Percentiles rank a stretch among this genome's conserved stretches.
phyloP scores from a whole-genome alignment of 1,284 basidiomycete genomes.

The Austroboletus novae-zelandiae region DNA sequence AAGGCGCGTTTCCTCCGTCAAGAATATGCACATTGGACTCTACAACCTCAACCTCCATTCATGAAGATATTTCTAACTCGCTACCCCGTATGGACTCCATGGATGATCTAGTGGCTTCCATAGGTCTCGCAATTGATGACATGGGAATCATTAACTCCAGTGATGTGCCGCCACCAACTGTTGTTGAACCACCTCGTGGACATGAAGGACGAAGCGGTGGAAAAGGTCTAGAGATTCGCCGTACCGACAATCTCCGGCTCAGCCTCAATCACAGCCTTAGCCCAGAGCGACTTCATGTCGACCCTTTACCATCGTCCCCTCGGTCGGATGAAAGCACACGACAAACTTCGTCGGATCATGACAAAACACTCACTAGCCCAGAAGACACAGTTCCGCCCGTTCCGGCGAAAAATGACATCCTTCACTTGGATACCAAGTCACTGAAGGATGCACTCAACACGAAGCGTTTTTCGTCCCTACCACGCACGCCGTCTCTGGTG shows the following conservation, averaged over 20 bases:
- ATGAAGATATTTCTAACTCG: conserved; percentile 11
- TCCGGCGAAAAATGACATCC: conserved; percentile 29
- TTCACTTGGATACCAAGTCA: conserved; percentile 22
- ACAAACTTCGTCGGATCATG: conserved; percentile 18
- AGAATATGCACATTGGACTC: conserved; percentile 37
- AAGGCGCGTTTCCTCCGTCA: conserved; percentile 66
- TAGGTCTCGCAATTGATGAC: conserved; percentile 36
- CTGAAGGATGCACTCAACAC: conserved; percentile 34
- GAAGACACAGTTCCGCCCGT: conserved; percentile 31
- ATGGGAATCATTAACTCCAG: conserved; percentile 35
- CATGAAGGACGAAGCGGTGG: conserved; percentile 22
- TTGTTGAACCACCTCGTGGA: conserved; percentile 38
- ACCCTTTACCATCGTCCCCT: conserved; percentile 15
- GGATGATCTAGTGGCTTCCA: conserved; percentile 34
- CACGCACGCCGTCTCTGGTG: conserved; percentile 52
- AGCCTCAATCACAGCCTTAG: conserved; percentile 6
- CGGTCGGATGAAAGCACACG: conserved; percentile 20
- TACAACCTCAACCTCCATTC: conserved; percentile 18
- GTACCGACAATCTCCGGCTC: conserved; percentile 18
- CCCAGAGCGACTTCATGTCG: conserved; percentile 12
- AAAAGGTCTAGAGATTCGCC: conserved; percentile 34
- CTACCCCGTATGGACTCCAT: conserved; percentile 30
- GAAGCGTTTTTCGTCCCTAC: conserved; percentile 61
- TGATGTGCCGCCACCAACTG: conserved; percentile 38
- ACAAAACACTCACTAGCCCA: conserved; percentile 14